These are phyloP conservation scores for Entamoeba nuttalli DNA, from an alignment of 208 protist species.

Conservation along the genomic window DNA sequence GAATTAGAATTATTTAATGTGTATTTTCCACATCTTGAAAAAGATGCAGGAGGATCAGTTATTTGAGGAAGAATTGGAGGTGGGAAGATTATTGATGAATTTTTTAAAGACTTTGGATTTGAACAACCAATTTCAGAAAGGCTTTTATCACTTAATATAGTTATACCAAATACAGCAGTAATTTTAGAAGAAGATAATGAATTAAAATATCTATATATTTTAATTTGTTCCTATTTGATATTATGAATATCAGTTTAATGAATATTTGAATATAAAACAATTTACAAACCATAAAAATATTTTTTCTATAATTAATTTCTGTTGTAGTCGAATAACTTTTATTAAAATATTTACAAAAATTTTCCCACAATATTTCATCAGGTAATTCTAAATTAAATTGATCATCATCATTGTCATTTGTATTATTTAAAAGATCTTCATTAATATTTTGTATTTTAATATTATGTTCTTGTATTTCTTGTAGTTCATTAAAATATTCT, in stretches of 20 bases:
- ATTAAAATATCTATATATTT: background rate
- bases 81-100: background rate
- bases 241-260: background rate
- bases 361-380: background rate
- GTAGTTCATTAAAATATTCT: too few relatives aligned
- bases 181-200: background rate
- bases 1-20: background rate
- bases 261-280: background rate
- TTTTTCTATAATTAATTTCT: background rate
- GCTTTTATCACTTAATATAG: background rate
- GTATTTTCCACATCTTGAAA: background rate
- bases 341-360: background rate
- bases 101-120: background rate
- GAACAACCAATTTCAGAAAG: background rate
- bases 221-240: background rate
- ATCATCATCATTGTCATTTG: background rate
- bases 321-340: background rate
- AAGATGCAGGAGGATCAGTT: background rate
- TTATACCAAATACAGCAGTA: background rate
- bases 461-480: too few relatives aligned
- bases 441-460: too few relatives aligned
- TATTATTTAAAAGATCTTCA: too few relatives aligned
- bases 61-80: background rate
- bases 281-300: background rate
- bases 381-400: background rate